A percentile compares a stretch with the other conserved stretches of the same genome.
Evolutionary conservation across 2,329 filamentous ascomycete genomes (phyloP).

Genomic region (Sporothrix dimorphospora): DNA sequence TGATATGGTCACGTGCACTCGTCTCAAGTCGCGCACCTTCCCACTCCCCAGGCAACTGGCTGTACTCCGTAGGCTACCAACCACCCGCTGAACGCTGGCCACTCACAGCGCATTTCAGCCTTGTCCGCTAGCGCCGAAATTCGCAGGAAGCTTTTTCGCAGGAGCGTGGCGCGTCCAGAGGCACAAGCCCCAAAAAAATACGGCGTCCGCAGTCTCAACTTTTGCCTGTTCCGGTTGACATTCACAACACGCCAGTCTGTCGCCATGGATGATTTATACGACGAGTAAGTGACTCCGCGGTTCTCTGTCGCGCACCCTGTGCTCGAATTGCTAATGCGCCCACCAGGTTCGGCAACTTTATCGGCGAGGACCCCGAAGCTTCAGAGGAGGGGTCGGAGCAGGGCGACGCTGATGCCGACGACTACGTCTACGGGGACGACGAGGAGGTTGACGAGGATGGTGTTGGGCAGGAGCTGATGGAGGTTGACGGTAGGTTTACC

Average conservation of each 20-base stretch:
- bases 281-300: constrained; percentile 65
- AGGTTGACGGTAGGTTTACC: constrained; percentile 71
- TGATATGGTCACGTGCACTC: not conserved
- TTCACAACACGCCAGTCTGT: constrained; percentile 19
- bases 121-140: constrained; percentile 26
- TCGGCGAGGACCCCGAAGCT: constrained; percentile 83
- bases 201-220: not conserved
- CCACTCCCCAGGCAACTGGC: not conserved
- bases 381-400: constrained; percentile 85
- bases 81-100: not conserved
- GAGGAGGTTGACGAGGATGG: constrained; percentile 64
- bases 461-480: constrained; percentile 85
- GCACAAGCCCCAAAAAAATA: constrained; percentile 20
- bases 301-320: constrained; percentile 32
- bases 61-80: not conserved
- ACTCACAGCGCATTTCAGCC: constrained; percentile 28
- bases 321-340: constrained; percentile 22
- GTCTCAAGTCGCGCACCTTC: not conserved
- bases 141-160: constrained; percentile 28
- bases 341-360: constrained; percentile 92
- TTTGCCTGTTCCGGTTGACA: not conserved
- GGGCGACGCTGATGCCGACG: constrained; percentile 67
- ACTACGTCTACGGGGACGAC: constrained; percentile 80
- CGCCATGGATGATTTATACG: constrained; percentile 88
- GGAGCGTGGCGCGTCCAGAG: constrained; percentile 25